Base-by-base conservation (phyloP, 495 filamentous ascomycete species). In the Recurvomyces mirabilis region DNA sequence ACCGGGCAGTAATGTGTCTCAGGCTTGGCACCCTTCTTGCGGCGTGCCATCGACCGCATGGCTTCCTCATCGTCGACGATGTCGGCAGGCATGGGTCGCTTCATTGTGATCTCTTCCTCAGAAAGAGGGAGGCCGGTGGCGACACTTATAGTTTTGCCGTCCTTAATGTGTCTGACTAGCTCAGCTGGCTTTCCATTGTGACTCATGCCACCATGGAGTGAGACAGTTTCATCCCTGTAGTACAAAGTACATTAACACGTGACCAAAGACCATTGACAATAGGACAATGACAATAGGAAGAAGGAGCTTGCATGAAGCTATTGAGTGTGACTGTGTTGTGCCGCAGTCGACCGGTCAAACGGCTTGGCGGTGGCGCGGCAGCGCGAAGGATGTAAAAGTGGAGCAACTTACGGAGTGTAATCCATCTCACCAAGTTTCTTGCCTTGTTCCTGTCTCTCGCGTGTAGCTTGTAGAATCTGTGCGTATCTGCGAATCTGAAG, bases 41-140 rank as follows among this genome's bases (percentile, higher is more conserved):
- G 79, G 41, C 84, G 78, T 41, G 85, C 87, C 87, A 93, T 93
- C 11, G 88, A 94, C 19, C 85, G 81, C 56, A 74, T 69, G 50
- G 81, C 79, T 41, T 81, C 77, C 46, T 91, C 84, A 39, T 88
- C 82, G 41, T 81, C 78, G 51, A 68, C 67, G 4, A 57, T 35
- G 31, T 51, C 48, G 37, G 30, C 49, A 14, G 37, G 35, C 26
- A 58, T 41, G 35, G 41, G 28, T 28, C 59, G 54, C 54, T 59
- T 57, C 35, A 45, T 48, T 19, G 51, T 46, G 23, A 45, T 24
- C 5, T 57, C 55, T 20, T 51, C 51, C 14, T 30, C 12, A 29
- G 44, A 45, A 22, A 54, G 24, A 15, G 24, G 24, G 5, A 35
- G 7, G 19, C 35, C 50, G 41, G 77, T 84, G 38, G 72, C 73